Conservation (phyloP, 2,329 filamentous ascomycete species). For the Diaporthe caulivora region DNA sequence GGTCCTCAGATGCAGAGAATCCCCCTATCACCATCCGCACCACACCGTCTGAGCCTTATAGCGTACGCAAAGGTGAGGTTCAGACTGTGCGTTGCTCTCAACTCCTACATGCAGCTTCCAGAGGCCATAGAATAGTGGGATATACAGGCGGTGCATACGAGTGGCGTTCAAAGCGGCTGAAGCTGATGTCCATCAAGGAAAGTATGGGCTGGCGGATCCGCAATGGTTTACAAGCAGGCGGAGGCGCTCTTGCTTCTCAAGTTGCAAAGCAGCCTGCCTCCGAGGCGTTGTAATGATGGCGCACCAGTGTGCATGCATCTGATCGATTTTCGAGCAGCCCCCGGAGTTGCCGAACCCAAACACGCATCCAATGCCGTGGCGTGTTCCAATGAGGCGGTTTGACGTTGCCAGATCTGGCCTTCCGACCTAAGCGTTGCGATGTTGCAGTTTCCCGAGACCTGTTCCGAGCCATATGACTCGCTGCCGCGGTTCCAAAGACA, state of each 20-base stretch:
- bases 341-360: conserved; percentile 15
- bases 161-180: background rate
- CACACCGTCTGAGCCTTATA: background rate
- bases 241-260: background rate
- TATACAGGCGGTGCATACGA: background rate
- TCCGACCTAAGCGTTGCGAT: background rate
- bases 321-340: background rate
- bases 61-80: background rate
- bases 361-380: background rate
- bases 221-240: background rate
- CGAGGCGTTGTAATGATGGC: background rate
- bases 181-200: background rate
- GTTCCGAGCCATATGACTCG: conserved; percentile 1
- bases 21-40: background rate
- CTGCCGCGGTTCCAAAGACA: background rate
- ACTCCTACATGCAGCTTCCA: background rate
- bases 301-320: conserved; percentile 21
- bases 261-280: background rate
- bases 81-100: background rate
- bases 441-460: conserved; percentile 4
- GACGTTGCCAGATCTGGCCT: conserved; percentile 7
- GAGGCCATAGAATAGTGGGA: background rate
- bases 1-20: background rate
- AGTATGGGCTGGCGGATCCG: conserved; percentile 1
- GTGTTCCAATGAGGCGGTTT: conserved; percentile 11